Evolutionary conservation across 129 eudicot species (phyloP).

Genomic region (Saposhnikovia divaricata): DNA sequence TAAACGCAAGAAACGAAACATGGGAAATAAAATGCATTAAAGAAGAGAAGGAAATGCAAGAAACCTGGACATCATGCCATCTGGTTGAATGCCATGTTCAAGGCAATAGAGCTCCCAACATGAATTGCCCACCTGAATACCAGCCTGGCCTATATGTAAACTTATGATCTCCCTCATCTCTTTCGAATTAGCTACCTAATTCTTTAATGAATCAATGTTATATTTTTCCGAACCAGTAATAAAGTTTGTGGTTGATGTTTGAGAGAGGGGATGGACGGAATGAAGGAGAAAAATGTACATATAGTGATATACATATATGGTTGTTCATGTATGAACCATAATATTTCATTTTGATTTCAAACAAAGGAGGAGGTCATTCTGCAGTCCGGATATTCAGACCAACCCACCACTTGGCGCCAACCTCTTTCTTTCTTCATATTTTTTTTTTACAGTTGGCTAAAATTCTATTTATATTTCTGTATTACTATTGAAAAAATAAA

Average conservation of each 20-base stretch:
- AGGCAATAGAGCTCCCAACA: conserved; percentile 74
- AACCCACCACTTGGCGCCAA: conserved; percentile 19
- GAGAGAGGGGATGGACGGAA: conserved; percentile 8
- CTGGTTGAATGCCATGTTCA: conserved; percentile 62
- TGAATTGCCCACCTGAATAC: conserved; percentile 16
- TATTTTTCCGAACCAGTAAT: neutral
- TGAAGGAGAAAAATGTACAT: neutral
- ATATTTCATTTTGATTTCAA: neutral
- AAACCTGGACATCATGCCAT: conserved; percentile 50
- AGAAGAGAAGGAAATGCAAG: neutral
- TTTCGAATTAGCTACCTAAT: neutral
- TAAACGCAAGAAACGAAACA: neutral
- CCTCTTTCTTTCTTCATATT: neutral
- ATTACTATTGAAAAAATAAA: too few species aligned
- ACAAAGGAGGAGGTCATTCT: conserved; percentile 3
- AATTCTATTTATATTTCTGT: neutral
- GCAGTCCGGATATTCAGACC: conserved; percentile 6
- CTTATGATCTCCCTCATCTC: conserved; percentile 13
- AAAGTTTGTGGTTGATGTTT: neutral
- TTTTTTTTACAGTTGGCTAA: neutral
- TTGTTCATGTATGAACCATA: neutral
- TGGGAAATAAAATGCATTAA: neutral
- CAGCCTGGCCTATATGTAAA: conserved; percentile 14
- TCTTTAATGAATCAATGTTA: neutral
- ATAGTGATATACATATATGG: neutral